These are phyloP conservation scores for Aureobasidium pullulans DNA, from an alignment of 2,329 filamentous ascomycete species.

Conservation along the genomic window DNA sequence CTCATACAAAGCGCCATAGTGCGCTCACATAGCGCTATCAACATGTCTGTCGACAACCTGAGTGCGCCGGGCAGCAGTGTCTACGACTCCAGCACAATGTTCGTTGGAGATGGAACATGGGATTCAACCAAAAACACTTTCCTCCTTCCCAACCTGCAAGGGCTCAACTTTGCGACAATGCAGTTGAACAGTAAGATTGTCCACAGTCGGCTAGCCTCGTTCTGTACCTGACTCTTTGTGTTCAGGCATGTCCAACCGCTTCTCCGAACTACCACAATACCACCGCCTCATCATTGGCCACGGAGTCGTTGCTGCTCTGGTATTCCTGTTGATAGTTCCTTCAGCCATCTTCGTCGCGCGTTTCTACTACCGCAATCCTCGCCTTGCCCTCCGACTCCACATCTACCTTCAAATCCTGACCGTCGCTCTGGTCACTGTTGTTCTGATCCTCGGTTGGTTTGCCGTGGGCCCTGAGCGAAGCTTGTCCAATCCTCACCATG, in stretches of 20 bases:
- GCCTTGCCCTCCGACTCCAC: constrained; percentile 59
- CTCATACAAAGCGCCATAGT: neutral
- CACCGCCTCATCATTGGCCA: constrained; percentile 64
- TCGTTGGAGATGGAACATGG: constrained; percentile 78
- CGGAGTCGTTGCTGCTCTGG: constrained; percentile 62
- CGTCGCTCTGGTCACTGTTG: constrained; percentile 59
- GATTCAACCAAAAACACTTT: constrained; percentile 70
- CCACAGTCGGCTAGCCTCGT: neutral
- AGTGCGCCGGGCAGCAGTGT: constrained; percentile 64
- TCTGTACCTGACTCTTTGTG: neutral
- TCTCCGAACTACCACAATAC: constrained; percentile 61
- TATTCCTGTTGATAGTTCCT: constrained; percentile 68
- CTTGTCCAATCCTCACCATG: constrained; percentile 76
- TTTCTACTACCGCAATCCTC: constrained; percentile 59
- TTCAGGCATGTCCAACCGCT: constrained; percentile 74
- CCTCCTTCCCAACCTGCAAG: constrained; percentile 67
- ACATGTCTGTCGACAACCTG: constrained; percentile 26
- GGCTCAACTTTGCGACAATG: constrained; percentile 74
- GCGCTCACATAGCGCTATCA: neutral
- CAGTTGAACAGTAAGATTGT: constrained; percentile 64
- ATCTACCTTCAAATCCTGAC: constrained; percentile 67
- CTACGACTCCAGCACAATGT: constrained; percentile 67
- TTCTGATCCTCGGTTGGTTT: constrained; percentile 69
- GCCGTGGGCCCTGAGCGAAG: constrained; percentile 67
- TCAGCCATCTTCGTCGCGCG: constrained; percentile 65